Base-by-base conservation (phyloP, 345 rosid species). In the Populus tremula region DNA sequence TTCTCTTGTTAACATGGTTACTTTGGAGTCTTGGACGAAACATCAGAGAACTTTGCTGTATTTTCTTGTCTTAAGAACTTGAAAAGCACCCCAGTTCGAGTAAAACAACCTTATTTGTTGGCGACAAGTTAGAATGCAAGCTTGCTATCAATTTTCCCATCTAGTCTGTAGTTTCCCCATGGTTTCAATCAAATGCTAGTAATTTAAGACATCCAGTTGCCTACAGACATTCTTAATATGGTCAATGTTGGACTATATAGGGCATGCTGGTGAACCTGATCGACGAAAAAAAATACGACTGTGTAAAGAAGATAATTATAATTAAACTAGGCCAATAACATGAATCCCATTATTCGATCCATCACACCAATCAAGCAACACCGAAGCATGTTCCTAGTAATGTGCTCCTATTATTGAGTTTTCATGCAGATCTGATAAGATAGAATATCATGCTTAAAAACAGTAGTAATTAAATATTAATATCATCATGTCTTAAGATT, bases 311-410 rank as follows among this genome's bases (percentile, higher is more conserved):
- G 63, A 23, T 59, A 10, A 59, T 59, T 59, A 47, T n/a, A 59
- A 41, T 41, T 11, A 41, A 33, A 12, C 47, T 69, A 59, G 47
- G 50, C 80, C 85, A 80, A 41, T 77, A 82, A 83, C 88, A 84
- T 85, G 89, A 83, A 74, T 36, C 69, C 88, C 86, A 81, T 82
- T 74, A 75, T 67, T 74, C 64, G 12, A 59, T 39, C n/a, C 73
- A 62, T 69, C 25, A 72, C 27, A 65, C 6, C 27, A 63, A 50
- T 69, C n/a, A 73, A 80, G 73, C 67, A 71, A 77, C 77, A 41
- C 69, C 23, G 76, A 80, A 69, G 78, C 56, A 72, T 54, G 74
- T 49, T 69, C 77, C 66, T 66, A 39, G 14, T 56, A n/a, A 54
- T 49, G 41, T 38, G 53, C 77, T 79, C 64, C 14, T 78, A 33